Conservation (phyloP, 2,329 filamentous ascomycete species). For the Parafenestella ontariensis region DNA sequence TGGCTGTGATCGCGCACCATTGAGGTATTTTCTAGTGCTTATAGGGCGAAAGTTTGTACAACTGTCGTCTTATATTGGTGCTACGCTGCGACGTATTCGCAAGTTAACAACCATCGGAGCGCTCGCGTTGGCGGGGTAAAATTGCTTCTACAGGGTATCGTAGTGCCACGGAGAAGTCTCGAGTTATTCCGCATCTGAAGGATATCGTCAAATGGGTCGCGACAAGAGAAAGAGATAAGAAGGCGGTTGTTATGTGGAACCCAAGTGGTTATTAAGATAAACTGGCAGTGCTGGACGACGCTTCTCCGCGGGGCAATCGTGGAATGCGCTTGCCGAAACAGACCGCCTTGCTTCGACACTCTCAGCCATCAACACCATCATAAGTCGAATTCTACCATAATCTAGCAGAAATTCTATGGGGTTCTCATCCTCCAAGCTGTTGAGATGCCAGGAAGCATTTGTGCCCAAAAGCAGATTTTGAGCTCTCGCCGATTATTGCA, state of each 20-base stretch:
- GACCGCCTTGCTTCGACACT: background rate
- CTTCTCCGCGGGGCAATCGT: constrained; percentile 18
- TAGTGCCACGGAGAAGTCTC: constrained; percentile 5
- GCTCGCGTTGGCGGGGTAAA: background rate
- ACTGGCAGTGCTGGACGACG: background rate
- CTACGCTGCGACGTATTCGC: background rate
- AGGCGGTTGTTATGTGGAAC: constrained; percentile 1
- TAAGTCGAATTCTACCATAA: background rate
- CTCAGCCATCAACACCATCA: background rate
- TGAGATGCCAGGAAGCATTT: background rate
- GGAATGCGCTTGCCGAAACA: background rate
- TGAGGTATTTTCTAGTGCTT: constrained; percentile 4
- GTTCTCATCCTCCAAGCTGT: background rate
- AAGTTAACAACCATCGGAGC: background rate
- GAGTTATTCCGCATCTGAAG: background rate
- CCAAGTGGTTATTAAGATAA: constrained; percentile 3
- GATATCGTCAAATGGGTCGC: background rate
- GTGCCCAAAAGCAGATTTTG: background rate
- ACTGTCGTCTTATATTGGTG: constrained; percentile 3
- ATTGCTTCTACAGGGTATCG: background rate
- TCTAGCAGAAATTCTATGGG: background rate
- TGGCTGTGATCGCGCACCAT: background rate
- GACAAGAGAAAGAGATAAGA: constrained; percentile 16
- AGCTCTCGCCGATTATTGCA: background rate
- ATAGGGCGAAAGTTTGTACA: constrained; percentile 5